Base-by-base conservation (phyloP, 331 rosid genomes). In the Pyracantha coccinea region DNA sequence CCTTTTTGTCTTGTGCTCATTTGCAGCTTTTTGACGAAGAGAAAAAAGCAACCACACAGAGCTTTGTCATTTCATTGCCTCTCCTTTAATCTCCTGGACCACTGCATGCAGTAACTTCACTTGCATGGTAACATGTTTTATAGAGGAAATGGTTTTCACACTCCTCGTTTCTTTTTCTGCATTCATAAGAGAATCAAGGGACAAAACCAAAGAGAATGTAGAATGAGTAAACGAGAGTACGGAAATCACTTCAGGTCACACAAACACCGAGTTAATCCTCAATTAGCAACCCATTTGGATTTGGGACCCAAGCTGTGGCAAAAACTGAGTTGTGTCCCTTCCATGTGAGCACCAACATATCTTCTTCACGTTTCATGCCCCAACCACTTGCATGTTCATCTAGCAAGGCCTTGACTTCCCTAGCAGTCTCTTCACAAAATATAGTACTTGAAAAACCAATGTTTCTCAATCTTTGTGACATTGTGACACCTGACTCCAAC, bases 331-430 rank as follows among this genome's bases (percentile, higher is more conserved):
- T 94, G 58, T 94, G 96, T 27, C 99, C 99, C 77, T 92, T 94
- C 99, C 99, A 94, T 27, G 99, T 92, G 73, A 94, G 97, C 62
- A 88, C 93, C 70, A 94, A 81, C 86, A 82, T 84, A 50, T 84
- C 92, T 73, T 92, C 99, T 75, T 94, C 97, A 50, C 83, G 88
- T 80, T 94, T 94, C 99, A 94, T 91, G 2, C 97, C 99, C 99
- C 99, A 94, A 14, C 96, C 99, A 77, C 93, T 89, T n/a, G 97
- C 97, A 78, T 94, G 97, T 69, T 92, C 99, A 72, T 92, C 97
- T 27, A 94, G 86, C 96, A 92, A 87, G 7, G 25, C 85, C 80
- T 89, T 92, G n/a, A 92, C 96, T 77, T 92, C 97, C 38, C 53
- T 73, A 20, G 82, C 76, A 13, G 93, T 88, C 70, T 86, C 95